Percentiles rank a stretch among this genome's conserved stretches.
Conservation (phyloP, 495 filamentous ascomycete genomes). For the Collariella sp. region DNA sequence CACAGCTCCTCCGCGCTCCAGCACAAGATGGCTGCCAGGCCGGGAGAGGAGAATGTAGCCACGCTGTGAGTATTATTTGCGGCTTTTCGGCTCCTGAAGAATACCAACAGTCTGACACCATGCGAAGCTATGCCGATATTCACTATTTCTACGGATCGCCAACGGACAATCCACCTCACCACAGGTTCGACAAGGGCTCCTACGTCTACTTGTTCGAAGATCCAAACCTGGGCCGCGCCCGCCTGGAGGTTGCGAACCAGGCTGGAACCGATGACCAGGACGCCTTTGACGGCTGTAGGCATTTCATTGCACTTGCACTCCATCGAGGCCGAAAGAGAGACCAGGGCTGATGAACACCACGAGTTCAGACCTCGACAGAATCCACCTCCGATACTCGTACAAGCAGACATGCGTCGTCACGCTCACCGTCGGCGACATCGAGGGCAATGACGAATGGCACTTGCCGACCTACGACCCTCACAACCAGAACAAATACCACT, state of each 20-base stretch:
- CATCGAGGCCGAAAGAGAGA: background rate
- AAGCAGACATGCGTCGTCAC: conserved; percentile 71
- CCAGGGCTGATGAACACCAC: background rate
- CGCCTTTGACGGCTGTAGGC: conserved; percentile 74
- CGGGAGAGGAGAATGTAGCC: conserved; percentile 69
- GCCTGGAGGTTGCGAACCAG: conserved; percentile 81
- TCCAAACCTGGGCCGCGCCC: conserved; percentile 53
- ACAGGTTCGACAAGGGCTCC: conserved; percentile 82
- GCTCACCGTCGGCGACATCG: conserved; percentile 56
- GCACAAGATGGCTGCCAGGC: conserved; percentile 60
- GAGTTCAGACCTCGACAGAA: conserved; percentile 50
- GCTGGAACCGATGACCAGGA: conserved; percentile 81
- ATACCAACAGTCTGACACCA: conserved; percentile 5
- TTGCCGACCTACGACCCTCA: conserved; percentile 61
- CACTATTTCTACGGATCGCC: conserved; percentile 82
- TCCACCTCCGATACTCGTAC: conserved; percentile 62
- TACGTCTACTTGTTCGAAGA: conserved; percentile 85
- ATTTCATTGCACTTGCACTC: background rate
- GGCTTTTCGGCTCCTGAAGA: background rate
- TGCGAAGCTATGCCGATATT: conserved; percentile 69
- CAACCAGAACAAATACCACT: conserved; percentile 61
- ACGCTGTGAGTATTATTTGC: conserved; percentile 58
- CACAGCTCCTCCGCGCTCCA: background rate
- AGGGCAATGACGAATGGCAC: conserved; percentile 59
- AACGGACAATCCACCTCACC: conserved; percentile 59